These are phyloP conservation scores for Gossypium schwendimanii DNA, from an alignment of 441 rosid genomes.

Conservation along the genomic window DNA sequence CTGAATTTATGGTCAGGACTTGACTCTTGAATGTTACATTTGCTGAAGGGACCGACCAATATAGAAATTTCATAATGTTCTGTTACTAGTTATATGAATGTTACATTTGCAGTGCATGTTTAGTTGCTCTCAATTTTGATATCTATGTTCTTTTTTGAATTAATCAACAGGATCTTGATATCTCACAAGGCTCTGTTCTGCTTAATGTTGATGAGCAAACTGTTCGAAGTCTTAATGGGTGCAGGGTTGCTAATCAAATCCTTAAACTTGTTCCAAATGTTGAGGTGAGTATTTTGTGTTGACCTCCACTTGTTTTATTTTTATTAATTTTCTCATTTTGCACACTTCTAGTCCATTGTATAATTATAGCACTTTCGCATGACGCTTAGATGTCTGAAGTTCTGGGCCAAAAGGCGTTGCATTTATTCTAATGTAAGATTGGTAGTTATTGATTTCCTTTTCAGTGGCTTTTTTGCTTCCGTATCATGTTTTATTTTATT, in stretches of 20 bases:
- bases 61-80: not conserved
- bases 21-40: not conserved
- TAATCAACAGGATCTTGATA: constrained; percentile 72
- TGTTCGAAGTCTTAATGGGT: constrained; percentile 94
- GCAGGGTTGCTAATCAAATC: constrained; percentile 94
- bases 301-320: not conserved
- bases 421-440: constrained; percentile 70
- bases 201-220: constrained; percentile 74
- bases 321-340: constrained; percentile 7
- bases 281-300: constrained; percentile 41
- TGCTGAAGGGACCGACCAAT: not conserved
- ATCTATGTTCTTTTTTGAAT: constrained; percentile 8
- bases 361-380: constrained; percentile 62
- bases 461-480: not conserved
- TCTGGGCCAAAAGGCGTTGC: constrained; percentile 87
- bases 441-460: not conserved
- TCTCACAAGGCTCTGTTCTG: constrained; percentile 61
- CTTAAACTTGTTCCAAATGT: constrained; percentile 82
- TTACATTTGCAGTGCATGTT: not conserved
- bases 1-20: not conserved
- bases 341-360: constrained; percentile 13
- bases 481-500: not conserved
- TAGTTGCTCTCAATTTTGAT: constrained; percentile 11
- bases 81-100: not conserved
- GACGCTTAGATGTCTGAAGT: constrained; percentile 71